A percentile compares a stretch with the other conserved stretches of the same genome.
These are phyloP conservation scores for Stachybotrys echinatus DNA, from an alignment of 2,329 filamentous ascomycete genomes.

Conservation along the genomic window DNA sequence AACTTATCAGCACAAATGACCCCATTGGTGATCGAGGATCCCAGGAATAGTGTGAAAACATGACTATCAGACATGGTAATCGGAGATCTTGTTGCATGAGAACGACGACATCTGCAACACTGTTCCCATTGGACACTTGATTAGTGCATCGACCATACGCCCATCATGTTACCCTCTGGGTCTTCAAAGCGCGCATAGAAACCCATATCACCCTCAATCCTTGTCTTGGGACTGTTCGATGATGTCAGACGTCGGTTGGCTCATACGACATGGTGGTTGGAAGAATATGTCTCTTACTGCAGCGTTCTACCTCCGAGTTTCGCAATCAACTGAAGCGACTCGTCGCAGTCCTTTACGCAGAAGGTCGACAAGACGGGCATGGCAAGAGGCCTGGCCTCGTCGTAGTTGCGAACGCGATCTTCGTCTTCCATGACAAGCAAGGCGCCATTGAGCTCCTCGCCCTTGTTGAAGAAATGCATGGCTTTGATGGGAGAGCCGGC, in stretches of 20 bases:
- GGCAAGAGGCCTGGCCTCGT: slow-evolving; percentile 14
- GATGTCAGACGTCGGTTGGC: background rate
- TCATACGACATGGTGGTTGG: background rate
- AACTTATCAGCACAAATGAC: too few relatives aligned
- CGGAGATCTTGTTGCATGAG: too few relatives aligned
- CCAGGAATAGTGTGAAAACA: too few relatives aligned
- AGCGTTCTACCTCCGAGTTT: slow-evolving; percentile 25
- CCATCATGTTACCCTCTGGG: slow-evolving; percentile 31
- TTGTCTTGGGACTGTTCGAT: slow-evolving; percentile 26
- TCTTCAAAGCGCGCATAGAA: slow-evolving; percentile 30
- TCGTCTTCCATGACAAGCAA: slow-evolving; percentile 26
- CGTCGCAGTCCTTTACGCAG: slow-evolving; percentile 24
- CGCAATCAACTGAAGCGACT: slow-evolving; percentile 21
- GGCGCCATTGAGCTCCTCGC: slow-evolving; percentile 25
- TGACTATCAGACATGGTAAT: too few relatives aligned
- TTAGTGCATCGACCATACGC: slow-evolving; percentile 26
- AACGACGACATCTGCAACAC: too few relatives aligned
- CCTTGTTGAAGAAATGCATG: slow-evolving; percentile 28
- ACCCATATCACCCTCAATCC: slow-evolving; percentile 26
- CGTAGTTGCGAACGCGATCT: slow-evolving; percentile 19
- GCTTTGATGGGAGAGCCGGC: slow-evolving; percentile 18
- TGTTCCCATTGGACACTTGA: background rate
- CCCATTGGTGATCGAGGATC: background rate
- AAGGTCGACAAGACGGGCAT: slow-evolving; percentile 27
- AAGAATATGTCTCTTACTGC: slow-evolving; percentile 19